Conservation (phyloP, 75 land plant genomes). For the Picea glauca region DNA sequence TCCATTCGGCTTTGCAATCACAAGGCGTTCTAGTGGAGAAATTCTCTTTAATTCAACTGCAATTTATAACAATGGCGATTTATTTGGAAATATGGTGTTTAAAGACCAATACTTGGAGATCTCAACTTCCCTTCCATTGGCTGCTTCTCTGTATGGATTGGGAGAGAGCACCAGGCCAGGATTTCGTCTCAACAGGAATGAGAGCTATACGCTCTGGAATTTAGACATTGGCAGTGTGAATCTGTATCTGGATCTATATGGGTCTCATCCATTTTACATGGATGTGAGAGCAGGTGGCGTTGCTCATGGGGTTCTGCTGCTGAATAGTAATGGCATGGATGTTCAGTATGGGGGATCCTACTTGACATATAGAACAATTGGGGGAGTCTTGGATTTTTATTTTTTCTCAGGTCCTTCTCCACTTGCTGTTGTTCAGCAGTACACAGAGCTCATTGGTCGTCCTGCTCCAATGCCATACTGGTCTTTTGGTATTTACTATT, state of each 20-base stretch:
- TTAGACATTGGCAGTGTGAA: constrained; percentile 18
- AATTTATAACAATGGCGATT: background rate
- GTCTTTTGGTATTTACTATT: constrained; percentile 62
- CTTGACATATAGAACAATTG: constrained; percentile 69
- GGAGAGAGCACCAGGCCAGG: constrained; percentile 37
- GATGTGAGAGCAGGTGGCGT: constrained; percentile 62
- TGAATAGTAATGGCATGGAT: constrained; percentile 95
- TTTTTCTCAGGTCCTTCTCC: constrained; percentile 84
- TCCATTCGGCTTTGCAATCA: constrained; percentile 63
- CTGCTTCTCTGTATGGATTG: constrained; percentile 29
- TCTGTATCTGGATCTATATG: constrained; percentile 26
- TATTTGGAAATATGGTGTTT: constrained; percentile 45
- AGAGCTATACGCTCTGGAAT: constrained; percentile 35
- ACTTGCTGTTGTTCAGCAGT: constrained; percentile 56
- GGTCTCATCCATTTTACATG: constrained; percentile 55
- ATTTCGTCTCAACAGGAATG: constrained; percentile 14
- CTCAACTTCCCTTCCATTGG: constrained; percentile 49
- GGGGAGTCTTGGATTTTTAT: constrained; percentile 82
- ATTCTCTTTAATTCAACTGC: constrained; percentile 57
- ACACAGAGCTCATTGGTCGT: constrained; percentile 78
- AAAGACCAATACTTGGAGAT: constrained; percentile 80
- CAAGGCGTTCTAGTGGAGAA: constrained; percentile 41
- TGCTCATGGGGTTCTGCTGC: constrained; percentile 71
- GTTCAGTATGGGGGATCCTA: constrained; percentile 45
- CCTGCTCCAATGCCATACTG: constrained; percentile 93